Conservation (phyloP, 1,139 yeast species). For the Spencermartinsiella ligniputridi region DNA sequence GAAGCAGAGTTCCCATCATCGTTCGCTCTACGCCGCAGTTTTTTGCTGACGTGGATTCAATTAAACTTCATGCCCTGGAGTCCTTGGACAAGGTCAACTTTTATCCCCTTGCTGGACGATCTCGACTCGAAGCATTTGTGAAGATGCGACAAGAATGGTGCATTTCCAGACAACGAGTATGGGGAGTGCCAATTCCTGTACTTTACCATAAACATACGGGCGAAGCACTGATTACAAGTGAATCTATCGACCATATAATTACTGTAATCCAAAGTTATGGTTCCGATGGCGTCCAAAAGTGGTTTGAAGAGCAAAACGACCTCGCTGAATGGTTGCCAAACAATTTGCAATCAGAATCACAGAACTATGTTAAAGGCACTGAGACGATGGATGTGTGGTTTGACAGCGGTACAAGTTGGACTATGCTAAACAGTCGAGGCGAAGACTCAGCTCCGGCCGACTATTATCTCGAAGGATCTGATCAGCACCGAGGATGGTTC, state of each 20-base stretch:
- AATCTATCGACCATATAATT: slow-evolving; percentile 52
- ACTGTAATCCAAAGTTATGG: slow-evolving; percentile 54
- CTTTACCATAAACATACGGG: slow-evolving; percentile 58
- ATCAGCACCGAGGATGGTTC: slow-evolving; percentile 99
- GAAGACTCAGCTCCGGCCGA: slow-evolving; percentile 50
- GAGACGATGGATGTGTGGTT: slow-evolving; percentile 99
- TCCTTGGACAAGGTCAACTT: slow-evolving; percentile 64
- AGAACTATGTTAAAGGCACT: slow-evolving; percentile 54
- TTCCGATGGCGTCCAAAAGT: slow-evolving; percentile 39
- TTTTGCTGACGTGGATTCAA: slow-evolving; percentile 81
- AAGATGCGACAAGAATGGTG: slow-evolving; percentile 92
- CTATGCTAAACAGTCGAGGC: slow-evolving; percentile 43
- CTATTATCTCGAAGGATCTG: slow-evolving; percentile 88
- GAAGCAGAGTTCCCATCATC: slow-evolving; percentile 91
- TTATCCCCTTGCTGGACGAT: slow-evolving; percentile 66
- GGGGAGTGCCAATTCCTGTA: slow-evolving; percentile 99
- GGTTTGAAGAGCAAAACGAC: slow-evolving; percentile 57
- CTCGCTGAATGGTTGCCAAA: slow-evolving; percentile 72
- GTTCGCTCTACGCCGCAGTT: slow-evolving; percentile 96
- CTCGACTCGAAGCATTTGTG: slow-evolving; percentile 68
- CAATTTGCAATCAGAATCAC: slow-evolving; percentile 26
- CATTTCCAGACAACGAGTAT: slow-evolving; percentile 90
- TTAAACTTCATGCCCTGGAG: slow-evolving; percentile 57
- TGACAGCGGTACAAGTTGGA: slow-evolving; percentile 96
- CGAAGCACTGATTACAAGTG: slow-evolving; percentile 52